Percentiles rank a stretch among this genome's conserved stretches.
Evolutionary conservation across 2,329 filamentous ascomycete species (phyloP).

Genomic region (Fusarium stilboides): DNA sequence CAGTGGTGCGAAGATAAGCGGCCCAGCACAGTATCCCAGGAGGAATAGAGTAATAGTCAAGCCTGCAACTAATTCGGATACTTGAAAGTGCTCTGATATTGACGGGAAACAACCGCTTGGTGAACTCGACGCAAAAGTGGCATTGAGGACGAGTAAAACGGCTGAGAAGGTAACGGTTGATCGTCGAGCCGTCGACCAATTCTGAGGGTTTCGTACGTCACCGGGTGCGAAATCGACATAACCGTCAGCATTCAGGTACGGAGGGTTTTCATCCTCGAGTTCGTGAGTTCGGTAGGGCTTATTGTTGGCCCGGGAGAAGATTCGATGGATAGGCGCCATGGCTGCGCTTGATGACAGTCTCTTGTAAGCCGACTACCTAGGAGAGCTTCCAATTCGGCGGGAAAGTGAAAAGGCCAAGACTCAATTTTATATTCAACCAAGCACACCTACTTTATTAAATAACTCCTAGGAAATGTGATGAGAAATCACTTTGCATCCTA

Average conservation of each 20-base stretch:
- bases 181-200: conserved; percentile 21
- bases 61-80: conserved; percentile 31
- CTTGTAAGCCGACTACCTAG: not conserved
- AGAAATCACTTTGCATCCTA: not conserved
- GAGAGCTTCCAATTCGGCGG: not conserved
- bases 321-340: conserved; percentile 33
- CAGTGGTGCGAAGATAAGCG: conserved; percentile 81
- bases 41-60: conserved; percentile 41
- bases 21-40: conserved; percentile 69
- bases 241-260: conserved; percentile 26
- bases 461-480: not conserved
- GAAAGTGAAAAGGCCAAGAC: conserved; percentile 4
- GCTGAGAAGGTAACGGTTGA: conserved; percentile 21
- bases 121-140: conserved; percentile 32
- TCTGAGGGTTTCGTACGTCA: conserved; percentile 23
- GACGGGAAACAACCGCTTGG: conserved; percentile 33
- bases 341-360: not conserved
- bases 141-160: conserved; percentile 31
- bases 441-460: not conserved
- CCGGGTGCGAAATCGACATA: conserved; percentile 27
- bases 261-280: conserved; percentile 23
- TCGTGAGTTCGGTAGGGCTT: conserved; percentile 31
- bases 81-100: conserved; percentile 24
- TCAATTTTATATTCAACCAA: conserved; percentile 1
- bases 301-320: conserved; percentile 31